These are phyloP conservation scores for Suhomyces panamericanus DNA, from an alignment of 1,139 yeast species.

Conservation along the genomic window DNA sequence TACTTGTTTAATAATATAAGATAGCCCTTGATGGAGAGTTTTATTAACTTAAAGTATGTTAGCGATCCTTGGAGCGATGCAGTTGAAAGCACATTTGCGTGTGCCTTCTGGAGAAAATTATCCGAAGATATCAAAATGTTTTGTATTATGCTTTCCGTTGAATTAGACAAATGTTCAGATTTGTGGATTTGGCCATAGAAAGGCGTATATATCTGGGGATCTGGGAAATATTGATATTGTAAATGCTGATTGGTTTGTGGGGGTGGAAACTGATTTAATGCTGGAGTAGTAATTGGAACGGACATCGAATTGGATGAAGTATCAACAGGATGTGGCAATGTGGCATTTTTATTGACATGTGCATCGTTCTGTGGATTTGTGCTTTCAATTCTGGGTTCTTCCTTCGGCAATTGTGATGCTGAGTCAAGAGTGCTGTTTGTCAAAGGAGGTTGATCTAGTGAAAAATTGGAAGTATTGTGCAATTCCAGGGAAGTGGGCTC, in stretches of 20 bases:
- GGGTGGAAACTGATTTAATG: neutral
- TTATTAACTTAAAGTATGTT: slow-evolving; percentile 38
- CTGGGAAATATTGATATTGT: neutral
- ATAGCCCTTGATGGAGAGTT: slow-evolving; percentile 39
- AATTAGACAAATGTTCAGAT: too few species aligned
- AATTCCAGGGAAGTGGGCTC: too few species aligned
- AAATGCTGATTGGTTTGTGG: neutral
- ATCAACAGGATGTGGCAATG: too few species aligned
- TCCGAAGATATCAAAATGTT: slow-evolving; percentile 24
- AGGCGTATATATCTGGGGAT: neutral
- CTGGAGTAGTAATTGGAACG: neutral
- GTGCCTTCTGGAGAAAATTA: slow-evolving; percentile 29
- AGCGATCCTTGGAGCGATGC: slow-evolving; percentile 20
- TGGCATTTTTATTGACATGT: too few species aligned
- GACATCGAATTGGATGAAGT: too few species aligned
- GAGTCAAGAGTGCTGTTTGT: too few species aligned
- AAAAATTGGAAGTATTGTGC: too few species aligned
- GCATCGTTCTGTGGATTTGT: too few species aligned
- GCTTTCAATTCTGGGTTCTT: too few species aligned
- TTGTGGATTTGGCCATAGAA: neutral
- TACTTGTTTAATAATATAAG: slow-evolving; percentile 32
- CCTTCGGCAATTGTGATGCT: too few species aligned
- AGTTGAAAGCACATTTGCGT: slow-evolving; percentile 18
- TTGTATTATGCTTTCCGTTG: slow-evolving; percentile 3
- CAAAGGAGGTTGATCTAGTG: too few species aligned